Conservation (phyloP, 106 monocot genomes). For the Apostasia ramifera region DNA sequence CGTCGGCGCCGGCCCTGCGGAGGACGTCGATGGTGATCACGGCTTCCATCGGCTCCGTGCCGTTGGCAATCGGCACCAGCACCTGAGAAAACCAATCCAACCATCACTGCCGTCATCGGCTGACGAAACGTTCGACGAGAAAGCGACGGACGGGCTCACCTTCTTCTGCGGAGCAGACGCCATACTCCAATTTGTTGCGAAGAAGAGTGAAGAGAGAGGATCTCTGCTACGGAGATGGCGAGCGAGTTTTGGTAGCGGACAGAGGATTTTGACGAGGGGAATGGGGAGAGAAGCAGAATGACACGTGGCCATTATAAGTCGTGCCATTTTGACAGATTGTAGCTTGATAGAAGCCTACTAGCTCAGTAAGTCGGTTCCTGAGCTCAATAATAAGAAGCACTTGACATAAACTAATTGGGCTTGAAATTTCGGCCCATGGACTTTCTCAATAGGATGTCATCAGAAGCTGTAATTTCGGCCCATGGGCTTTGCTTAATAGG, state of each 20-base stretch:
- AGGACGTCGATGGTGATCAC: slow-evolving; percentile 77
- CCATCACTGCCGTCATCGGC: background rate
- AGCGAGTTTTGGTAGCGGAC: background rate
- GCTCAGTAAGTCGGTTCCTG: too few species aligned
- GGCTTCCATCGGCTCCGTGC: slow-evolving; percentile 97
- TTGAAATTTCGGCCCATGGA: too few species aligned
- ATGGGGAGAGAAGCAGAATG: slow-evolving; percentile 17
- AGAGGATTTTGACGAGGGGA: slow-evolving; percentile 8
- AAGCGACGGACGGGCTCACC: background rate
- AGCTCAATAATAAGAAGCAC: too few species aligned
- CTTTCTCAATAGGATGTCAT: too few species aligned
- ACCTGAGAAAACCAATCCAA: slow-evolving; percentile 30
- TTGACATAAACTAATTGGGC: too few species aligned
- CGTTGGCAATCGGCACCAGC: slow-evolving; percentile 68
- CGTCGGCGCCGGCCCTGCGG: slow-evolving; percentile 75
- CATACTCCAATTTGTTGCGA: slow-evolving; percentile 18
- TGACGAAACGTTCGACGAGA: background rate
- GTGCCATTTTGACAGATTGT: background rate
- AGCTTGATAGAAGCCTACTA: too few species aligned
- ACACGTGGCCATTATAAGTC: slow-evolving; percentile 22
- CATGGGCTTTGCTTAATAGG: too few species aligned
- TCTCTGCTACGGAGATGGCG: background rate
- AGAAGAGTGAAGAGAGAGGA: background rate
- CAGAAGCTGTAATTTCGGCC: too few species aligned
- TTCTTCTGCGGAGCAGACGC: slow-evolving; percentile 18